phyloP scores from a whole-genome alignment of 139 green algal genomes.

The Closterium sp. region DNA sequence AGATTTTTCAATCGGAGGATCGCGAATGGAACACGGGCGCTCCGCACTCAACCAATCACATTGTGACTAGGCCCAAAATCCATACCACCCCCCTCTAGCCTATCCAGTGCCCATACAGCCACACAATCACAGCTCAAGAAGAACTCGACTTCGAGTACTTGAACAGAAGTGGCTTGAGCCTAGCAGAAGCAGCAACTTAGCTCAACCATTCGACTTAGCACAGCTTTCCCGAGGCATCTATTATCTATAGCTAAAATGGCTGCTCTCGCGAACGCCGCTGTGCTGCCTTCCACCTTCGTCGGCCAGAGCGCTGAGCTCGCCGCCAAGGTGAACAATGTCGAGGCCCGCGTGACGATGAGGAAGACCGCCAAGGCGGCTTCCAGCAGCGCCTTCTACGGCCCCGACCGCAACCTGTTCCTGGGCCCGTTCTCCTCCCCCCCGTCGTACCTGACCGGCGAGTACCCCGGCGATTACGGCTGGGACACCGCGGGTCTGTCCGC shows the following conservation, averaged over 20 bases:
- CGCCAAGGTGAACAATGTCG: neutral
- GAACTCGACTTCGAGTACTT: too few relatives aligned
- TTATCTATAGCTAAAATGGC: neutral
- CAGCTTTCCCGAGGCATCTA: neutral
- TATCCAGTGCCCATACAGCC: too few relatives aligned
- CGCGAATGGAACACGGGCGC: neutral
- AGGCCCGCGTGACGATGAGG: slow-evolving; percentile 28
- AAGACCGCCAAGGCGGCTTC: slow-evolving; percentile 10
- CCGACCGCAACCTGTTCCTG: slow-evolving; percentile 54
- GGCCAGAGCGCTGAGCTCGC: slow-evolving; percentile 32
- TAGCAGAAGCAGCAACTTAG: too few relatives aligned
- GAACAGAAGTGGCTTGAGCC: too few relatives aligned
- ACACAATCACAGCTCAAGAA: too few relatives aligned
- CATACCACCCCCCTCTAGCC: too few relatives aligned
- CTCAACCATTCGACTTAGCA: too few relatives aligned
- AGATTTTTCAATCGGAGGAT: neutral
- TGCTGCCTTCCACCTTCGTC: slow-evolving; percentile 21
- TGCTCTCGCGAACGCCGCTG: slow-evolving; percentile 7
- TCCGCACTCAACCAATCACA: neutral
- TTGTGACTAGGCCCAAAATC: too few relatives aligned
- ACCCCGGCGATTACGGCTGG: slow-evolving; percentile 92
- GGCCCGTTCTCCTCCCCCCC: slow-evolving; percentile 48
- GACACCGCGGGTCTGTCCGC: slow-evolving; percentile 89
- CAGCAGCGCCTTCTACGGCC: slow-evolving; percentile 27
- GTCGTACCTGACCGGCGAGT: slow-evolving; percentile 61